A percentile compares a stretch with the other conserved stretches of the same genome.
Conservation (phyloP, 2,329 filamentous ascomycete genomes). For the Apiospora malaysiana region DNA sequence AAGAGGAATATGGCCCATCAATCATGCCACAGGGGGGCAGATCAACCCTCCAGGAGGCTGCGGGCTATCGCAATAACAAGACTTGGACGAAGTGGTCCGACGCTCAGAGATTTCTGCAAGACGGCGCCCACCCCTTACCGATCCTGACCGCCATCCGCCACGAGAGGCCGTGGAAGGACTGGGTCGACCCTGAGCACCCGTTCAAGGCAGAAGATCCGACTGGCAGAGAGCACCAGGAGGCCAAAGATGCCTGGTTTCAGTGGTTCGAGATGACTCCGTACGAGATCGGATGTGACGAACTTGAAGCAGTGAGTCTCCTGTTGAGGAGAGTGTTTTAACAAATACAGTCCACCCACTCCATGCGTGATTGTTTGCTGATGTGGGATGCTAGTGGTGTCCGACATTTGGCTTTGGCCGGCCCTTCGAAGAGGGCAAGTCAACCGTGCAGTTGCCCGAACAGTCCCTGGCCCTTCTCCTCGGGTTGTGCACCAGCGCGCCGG, state of each 20-base stretch:
- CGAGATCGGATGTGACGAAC: slow-evolving; percentile 8
- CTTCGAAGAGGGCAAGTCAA: slow-evolving; percentile 3
- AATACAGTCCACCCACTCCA: not conserved
- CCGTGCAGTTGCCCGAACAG: not conserved
- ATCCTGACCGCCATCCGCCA: not conserved
- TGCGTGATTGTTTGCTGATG: not conserved
- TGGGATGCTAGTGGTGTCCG: slow-evolving; percentile 3
- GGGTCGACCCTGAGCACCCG: not conserved
- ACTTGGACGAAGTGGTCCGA: not conserved
- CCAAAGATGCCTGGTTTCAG: not conserved
- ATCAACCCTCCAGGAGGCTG: not conserved
- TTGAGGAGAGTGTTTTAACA: not conserved
- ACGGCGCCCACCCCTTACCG: not conserved
- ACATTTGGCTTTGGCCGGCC: not conserved
- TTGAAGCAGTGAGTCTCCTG: not conserved
- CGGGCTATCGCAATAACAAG: not conserved
- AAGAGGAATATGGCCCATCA: not conserved
- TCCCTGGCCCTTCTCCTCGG: slow-evolving; percentile 2
- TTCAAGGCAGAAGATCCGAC: not conserved
- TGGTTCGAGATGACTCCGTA: slow-evolving; percentile 7
- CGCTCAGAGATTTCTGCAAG: not conserved
- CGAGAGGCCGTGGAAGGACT: slow-evolving; percentile 8
- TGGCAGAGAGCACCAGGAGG: not conserved
- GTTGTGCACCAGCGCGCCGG: slow-evolving; percentile 13
- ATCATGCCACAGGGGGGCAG: not conserved